phyloP scores from a whole-genome alignment of 768 basidiomycete species.

The Chalciporus pseudorubinellus region DNA sequence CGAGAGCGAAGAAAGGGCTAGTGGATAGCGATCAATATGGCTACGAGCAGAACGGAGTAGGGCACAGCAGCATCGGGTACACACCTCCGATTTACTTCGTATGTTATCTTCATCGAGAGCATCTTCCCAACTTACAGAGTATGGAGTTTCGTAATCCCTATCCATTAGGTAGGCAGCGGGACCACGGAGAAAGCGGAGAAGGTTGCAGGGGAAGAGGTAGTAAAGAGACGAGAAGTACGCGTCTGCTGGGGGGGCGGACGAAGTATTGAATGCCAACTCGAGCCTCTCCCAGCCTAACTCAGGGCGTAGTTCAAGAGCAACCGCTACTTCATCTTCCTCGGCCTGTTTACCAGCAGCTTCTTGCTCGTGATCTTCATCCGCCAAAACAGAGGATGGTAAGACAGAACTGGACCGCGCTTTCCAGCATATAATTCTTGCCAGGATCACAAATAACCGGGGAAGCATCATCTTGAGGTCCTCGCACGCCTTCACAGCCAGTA shows the following conservation, averaged over 20 bases:
- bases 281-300: constrained; percentile 69
- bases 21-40: constrained; percentile 4
- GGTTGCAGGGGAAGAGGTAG: constrained; percentile 89
- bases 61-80: constrained; percentile 15
- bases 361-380: constrained; percentile 31
- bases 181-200: constrained; percentile 71
- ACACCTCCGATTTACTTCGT: constrained; percentile 69
- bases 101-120: constrained; percentile 68
- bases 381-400: constrained; percentile 30
- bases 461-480: constrained; percentile 56
- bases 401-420: constrained; percentile 46
- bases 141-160: constrained; percentile 52
- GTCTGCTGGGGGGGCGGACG: constrained; percentile 56
- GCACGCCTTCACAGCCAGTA: constrained; percentile 63
- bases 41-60: neutral
- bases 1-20: constrained; percentile 70
- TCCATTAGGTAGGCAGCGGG: constrained; percentile 64
- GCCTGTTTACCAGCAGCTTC: constrained; percentile 1
- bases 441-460: constrained; percentile 62
- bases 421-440: constrained; percentile 77
- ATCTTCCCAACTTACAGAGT: constrained; percentile 67
- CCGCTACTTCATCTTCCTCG: constrained; percentile 34
- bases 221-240: constrained; percentile 78
- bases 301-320: constrained; percentile 44
- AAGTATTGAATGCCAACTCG: constrained; percentile 55